These are phyloP conservation scores for Candida wancherniae DNA, from an alignment of 805 yeast genomes.

Conservation along the genomic window DNA sequence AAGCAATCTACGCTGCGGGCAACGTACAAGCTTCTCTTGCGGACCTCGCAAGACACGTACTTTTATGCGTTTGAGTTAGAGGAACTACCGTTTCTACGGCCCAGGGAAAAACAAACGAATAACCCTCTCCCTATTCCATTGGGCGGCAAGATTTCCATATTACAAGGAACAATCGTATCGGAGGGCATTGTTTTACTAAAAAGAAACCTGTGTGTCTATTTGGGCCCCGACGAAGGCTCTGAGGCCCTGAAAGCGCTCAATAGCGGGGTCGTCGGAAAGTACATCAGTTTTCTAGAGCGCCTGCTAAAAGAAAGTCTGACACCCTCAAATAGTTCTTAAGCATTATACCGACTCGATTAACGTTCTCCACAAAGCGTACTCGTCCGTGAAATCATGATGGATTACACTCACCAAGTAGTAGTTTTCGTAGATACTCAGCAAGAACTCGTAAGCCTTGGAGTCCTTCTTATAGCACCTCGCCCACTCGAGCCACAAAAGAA, in stretches of 20 bases:
- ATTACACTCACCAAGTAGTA: slow-evolving; percentile 80
- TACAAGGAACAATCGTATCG: slow-evolving; percentile 41
- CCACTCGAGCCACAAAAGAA: slow-evolving; percentile 90
- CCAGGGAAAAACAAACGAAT: slow-evolving; percentile 15
- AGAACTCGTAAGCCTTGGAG: slow-evolving; percentile 53
- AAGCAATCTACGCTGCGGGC: slow-evolving; percentile 4
- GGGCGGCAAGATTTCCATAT: slow-evolving; percentile 56
- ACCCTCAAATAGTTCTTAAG: too few relatives aligned
- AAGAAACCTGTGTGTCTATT: slow-evolving; percentile 27
- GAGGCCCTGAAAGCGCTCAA: slow-evolving; percentile 27
- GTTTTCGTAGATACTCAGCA: slow-evolving; percentile 55
- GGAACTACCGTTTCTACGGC: slow-evolving; percentile 45
- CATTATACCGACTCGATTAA: too few relatives aligned
- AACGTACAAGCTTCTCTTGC: slow-evolving; percentile 52
- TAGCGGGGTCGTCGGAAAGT: slow-evolving; percentile 25
- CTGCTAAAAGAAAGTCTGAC: slow-evolving; percentile 11
- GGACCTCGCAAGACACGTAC: slow-evolving; percentile 47
- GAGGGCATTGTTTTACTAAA: slow-evolving; percentile 44
- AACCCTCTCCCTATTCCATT: slow-evolving; percentile 37
- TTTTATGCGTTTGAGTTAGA: slow-evolving; percentile 57
- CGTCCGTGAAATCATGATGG: slow-evolving; percentile 76
- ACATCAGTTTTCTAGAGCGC: slow-evolving; percentile 26
- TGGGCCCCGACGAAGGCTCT: slow-evolving; percentile 24
- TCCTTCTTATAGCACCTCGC: slow-evolving; percentile 64
- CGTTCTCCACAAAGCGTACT: slow-evolving; percentile 71